A percentile compares a stretch with the other conserved stretches of the same genome.
These are phyloP conservation scores for Saccharomyces hybrid DNA, from an alignment of 1,139 yeast species.

Conservation along the genomic window DNA sequence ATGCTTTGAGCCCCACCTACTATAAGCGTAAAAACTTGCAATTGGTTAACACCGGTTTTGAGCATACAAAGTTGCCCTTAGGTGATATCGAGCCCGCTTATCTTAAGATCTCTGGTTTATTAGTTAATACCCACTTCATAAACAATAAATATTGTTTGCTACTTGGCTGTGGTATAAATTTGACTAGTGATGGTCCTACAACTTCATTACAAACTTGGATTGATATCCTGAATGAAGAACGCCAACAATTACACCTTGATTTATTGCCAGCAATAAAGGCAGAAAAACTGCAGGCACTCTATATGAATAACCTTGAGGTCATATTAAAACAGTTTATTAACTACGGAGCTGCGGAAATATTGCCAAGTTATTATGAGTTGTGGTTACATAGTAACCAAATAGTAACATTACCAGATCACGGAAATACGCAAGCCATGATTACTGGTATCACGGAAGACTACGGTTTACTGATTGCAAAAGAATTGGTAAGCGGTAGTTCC, in stretches of 20 bases:
- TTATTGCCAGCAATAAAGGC: slow-evolving; percentile 45
- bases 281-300: slow-evolving; percentile 64
- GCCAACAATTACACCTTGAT: slow-evolving; percentile 38
- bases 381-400: slow-evolving; percentile 81
- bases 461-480: slow-evolving; percentile 76
- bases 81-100: slow-evolving; percentile 43
- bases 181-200: slow-evolving; percentile 83
- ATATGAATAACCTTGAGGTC: slow-evolving; percentile 56
- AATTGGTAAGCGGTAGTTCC: slow-evolving; percentile 37
- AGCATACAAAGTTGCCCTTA: slow-evolving; percentile 19
- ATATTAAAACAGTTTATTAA: slow-evolving; percentile 52
- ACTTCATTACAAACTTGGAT: slow-evolving; percentile 75
- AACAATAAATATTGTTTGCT: slow-evolving; percentile 53
- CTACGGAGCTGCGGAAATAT: slow-evolving; percentile 62
- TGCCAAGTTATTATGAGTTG: slow-evolving; percentile 65
- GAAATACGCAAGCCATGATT: slow-evolving; percentile 52
- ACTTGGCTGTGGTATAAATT: slow-evolving; percentile 84
- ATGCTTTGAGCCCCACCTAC: slow-evolving; percentile 60
- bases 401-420: slow-evolving; percentile 43
- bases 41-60: slow-evolving; percentile 16
- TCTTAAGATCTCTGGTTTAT: slow-evolving; percentile 75
- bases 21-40: slow-evolving; percentile 28
- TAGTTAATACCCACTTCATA: slow-evolving; percentile 70
- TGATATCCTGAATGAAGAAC: slow-evolving; percentile 46
- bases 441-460: slow-evolving; percentile 77